These are phyloP conservation scores for Oligophagozyma castellii DNA, from an alignment of 1,139 yeast genomes.

Conservation along the genomic window DNA sequence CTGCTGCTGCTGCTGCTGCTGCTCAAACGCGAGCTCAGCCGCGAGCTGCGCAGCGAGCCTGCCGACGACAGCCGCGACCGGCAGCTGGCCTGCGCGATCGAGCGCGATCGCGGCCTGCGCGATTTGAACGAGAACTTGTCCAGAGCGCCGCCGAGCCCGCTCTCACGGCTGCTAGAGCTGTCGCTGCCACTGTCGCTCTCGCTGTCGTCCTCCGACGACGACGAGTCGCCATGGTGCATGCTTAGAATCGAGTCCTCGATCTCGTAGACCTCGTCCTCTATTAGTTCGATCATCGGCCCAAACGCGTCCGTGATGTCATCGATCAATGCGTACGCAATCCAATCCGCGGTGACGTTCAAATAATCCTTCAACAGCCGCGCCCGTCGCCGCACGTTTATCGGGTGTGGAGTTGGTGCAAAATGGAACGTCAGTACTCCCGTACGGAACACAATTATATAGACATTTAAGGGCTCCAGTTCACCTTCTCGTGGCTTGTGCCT, in stretches of 20 bases:
- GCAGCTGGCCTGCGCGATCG: constrained; percentile 13
- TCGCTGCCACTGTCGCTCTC: constrained; percentile 22
- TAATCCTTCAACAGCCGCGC: constrained; percentile 81
- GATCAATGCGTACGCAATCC: constrained; percentile 93
- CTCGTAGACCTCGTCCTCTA: constrained; percentile 81
- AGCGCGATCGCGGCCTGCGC: constrained; percentile 3
- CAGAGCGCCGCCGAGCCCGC: constrained; percentile 7
- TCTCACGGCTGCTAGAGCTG: constrained; percentile 13
- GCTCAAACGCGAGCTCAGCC: not conserved
- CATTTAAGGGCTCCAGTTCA: constrained; percentile 79
- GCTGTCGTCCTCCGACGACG: constrained; percentile 28
- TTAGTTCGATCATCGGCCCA: constrained; percentile 90
- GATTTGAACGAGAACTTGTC: constrained; percentile 1
- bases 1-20: constrained; percentile 12
- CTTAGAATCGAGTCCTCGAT: constrained; percentile 82
- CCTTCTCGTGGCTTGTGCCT: constrained; percentile 43
- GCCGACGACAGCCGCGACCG: constrained; percentile 5
- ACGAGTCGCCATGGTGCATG: constrained; percentile 58
- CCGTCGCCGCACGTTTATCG: constrained; percentile 86
- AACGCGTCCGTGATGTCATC: constrained; percentile 96
- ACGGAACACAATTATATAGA: constrained; percentile 83
- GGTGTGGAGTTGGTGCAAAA: constrained; percentile 90
- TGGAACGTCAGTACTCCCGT: constrained; percentile 90
- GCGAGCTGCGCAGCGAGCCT: constrained; percentile 12
- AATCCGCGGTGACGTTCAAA: constrained; percentile 80